These are phyloP conservation scores for Neodidymelliopsis sp. DNA, from an alignment of 2,329 filamentous ascomycete species.

Conservation along the genomic window DNA sequence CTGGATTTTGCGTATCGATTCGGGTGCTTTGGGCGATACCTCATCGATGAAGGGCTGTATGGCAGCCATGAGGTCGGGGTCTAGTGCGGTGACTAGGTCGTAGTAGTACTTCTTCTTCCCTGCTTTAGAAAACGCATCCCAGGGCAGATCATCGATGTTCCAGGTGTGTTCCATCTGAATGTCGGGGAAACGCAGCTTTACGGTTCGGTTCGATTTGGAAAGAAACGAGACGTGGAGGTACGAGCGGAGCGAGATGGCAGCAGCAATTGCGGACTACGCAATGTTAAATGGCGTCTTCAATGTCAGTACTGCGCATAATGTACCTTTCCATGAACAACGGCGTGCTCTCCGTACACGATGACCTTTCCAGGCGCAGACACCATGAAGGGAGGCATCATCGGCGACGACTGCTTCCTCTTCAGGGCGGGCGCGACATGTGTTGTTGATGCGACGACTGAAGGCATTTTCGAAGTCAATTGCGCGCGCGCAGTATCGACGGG, in stretches of 20 bases:
- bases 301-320: constrained; percentile 21
- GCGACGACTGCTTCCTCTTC: constrained; percentile 55
- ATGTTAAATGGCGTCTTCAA: constrained; percentile 22
- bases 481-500: constrained; percentile 39
- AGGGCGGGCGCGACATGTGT: constrained; percentile 27
- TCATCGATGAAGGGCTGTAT: constrained; percentile 79
- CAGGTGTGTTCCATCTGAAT: constrained; percentile 89
- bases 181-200: constrained; percentile 89
- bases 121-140: constrained; percentile 79
- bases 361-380: constrained; percentile 98
- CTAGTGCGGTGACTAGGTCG: constrained; percentile 79
- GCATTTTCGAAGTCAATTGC: constrained; percentile 35
- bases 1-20: constrained; percentile 83
- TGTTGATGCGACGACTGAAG: constrained; percentile 19
- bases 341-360: constrained; percentile 97
- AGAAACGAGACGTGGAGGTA: constrained; percentile 95
- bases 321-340: constrained; percentile 96
- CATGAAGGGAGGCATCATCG: constrained; percentile 89
- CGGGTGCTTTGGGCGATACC: constrained; percentile 71
- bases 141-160: constrained; percentile 92
- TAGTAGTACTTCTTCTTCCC: constrained; percentile 96
- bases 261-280: constrained; percentile 84
- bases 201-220: constrained; percentile 87
- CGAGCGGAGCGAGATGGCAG: constrained; percentile 91
- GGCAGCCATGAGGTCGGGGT: constrained; percentile 80